A percentile compares a stretch with the other conserved stretches of the same genome.
Evolutionary conservation across 352 stramenopile species (phyloP).

Genomic region (Phytophthora pseudosyringae): DNA sequence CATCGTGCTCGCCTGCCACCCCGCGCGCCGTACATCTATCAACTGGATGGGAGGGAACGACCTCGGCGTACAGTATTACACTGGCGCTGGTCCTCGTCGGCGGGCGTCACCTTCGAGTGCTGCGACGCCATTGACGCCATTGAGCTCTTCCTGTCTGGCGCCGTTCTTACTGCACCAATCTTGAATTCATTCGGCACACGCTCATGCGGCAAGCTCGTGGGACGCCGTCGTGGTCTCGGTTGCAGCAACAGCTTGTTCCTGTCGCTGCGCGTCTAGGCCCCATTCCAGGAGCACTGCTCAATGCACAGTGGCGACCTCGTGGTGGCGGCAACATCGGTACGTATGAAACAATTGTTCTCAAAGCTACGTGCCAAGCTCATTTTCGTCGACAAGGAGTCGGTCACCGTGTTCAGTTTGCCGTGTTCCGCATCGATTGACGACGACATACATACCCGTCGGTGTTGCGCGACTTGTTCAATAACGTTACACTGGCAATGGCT

Average conservation of each 20-base stretch:
- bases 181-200: conserved; percentile 6
- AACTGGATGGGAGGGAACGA: conserved; percentile 32
- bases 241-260: background rate
- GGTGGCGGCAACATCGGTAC: no score
- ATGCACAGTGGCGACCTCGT: no score
- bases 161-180: background rate
- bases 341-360: background rate
- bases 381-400: conserved; percentile 13
- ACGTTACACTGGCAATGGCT: background rate
- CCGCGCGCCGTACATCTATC: conserved; percentile 34
- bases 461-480: conserved; percentile 19
- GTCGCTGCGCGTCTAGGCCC: background rate
- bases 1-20: conserved; percentile 12
- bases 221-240: background rate
- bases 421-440: conserved; percentile 13
- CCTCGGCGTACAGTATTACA: background rate
- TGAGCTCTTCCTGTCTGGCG: background rate
- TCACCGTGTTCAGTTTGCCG: conserved; percentile 20
- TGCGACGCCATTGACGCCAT: conserved; percentile 3
- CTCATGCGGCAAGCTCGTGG: conserved; percentile 1
- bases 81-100: background rate
- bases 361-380: background rate
- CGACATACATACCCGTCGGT: background rate
- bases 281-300: background rate
- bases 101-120: background rate